phyloP scores from a whole-genome alignment of 495 filamentous ascomycete species.

The Tuber brumale region DNA sequence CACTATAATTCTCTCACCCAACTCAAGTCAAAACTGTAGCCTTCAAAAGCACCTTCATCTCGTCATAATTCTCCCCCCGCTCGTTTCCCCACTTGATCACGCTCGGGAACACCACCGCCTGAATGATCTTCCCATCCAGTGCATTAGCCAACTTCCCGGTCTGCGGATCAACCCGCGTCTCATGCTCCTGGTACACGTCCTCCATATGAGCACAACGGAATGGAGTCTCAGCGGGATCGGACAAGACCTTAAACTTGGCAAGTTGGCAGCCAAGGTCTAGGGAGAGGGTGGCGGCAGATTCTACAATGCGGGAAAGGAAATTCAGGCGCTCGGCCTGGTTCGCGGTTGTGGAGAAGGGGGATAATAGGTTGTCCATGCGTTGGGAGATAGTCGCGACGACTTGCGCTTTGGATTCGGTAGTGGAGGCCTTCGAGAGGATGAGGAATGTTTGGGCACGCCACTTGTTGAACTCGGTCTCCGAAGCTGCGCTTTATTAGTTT shows the following conservation, averaged over 20 bases:
- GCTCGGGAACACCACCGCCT: constrained; percentile 14
- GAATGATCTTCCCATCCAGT: constrained; percentile 1
- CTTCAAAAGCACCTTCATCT: background rate
- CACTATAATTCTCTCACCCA: background rate
- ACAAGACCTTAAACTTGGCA: background rate
- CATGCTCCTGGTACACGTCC: constrained; percentile 1
- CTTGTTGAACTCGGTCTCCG: background rate
- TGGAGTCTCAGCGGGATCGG: background rate
- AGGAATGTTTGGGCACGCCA: constrained; percentile 1
- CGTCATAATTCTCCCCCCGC: constrained; percentile 22
- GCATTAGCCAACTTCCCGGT: background rate
- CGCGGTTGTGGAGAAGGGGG: background rate
- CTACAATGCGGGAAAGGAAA: background rate
- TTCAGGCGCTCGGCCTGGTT: background rate
- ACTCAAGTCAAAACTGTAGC: background rate
- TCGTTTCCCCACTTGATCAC: constrained; percentile 26
- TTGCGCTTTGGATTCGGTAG: background rate
- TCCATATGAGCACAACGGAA: background rate
- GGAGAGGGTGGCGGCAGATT: background rate
- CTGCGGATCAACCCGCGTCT: background rate
- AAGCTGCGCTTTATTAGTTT: background rate
- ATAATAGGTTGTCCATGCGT: background rate
- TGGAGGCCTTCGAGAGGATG: background rate
- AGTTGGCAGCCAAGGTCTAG: background rate
- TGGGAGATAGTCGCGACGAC: background rate